Percentiles rank a stretch among this genome's conserved stretches.
These are phyloP conservation scores for Raddia distichophylla DNA, from an alignment of 176 grass and related monocot species.

Conservation along the genomic window DNA sequence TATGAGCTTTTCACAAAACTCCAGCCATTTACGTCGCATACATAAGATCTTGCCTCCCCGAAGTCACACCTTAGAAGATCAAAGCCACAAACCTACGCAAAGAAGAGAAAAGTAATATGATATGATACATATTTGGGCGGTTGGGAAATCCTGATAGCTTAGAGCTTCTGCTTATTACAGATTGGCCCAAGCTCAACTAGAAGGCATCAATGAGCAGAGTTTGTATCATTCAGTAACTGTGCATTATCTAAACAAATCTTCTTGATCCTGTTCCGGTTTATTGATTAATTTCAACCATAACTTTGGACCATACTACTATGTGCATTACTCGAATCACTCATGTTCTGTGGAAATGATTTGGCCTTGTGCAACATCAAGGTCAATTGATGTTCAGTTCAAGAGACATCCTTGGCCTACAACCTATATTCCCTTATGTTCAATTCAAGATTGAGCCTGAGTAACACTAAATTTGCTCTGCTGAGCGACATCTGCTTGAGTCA, in stretches of 20 bases:
- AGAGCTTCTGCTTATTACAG: slow-evolving; percentile 3
- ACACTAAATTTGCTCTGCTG: slow-evolving; percentile 9
- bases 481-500: background rate
- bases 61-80: slow-evolving; percentile 83
- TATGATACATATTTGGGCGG: background rate
- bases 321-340: background rate
- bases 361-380: background rate
- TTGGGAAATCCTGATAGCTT: slow-evolving; percentile 16
- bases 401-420: slow-evolving; percentile 1
- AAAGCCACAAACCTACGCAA: slow-evolving; percentile 91
- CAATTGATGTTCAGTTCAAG: background rate
- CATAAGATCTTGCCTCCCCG: slow-evolving; percentile 79
- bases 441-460: background rate
- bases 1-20: slow-evolving; percentile 97
- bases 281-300: slow-evolving; percentile 5
- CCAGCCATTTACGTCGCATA: slow-evolving; percentile 99
- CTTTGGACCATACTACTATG: background rate
- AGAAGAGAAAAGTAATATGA: slow-evolving; percentile 21
- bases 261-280: background rate
- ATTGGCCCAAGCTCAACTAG: background rate
- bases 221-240: background rate
- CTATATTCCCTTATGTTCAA: background rate
- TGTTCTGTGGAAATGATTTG: slow-evolving; percentile 15
- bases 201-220: background rate
- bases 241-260: background rate